Percentiles rank a stretch among this genome's conserved stretches.
Evolutionary conservation across 371 early-diverging fungal species (phyloP).

Genomic region (Mortierella sp.): DNA sequence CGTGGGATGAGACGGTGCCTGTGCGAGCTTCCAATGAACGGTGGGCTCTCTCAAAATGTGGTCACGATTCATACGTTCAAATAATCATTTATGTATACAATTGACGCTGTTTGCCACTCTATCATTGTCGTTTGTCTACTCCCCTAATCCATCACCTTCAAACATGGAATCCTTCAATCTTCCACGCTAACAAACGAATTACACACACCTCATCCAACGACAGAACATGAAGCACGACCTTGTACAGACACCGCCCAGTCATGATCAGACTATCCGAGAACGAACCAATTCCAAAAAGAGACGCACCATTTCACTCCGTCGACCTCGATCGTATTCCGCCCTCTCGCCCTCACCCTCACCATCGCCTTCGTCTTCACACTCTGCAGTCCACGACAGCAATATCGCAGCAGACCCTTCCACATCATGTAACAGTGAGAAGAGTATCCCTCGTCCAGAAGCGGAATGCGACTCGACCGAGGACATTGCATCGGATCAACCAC

Average conservation of each 20-base stretch:
- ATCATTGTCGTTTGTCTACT: too few relatives aligned
- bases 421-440: too few relatives aligned
- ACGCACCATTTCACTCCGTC: constrained; percentile 27
- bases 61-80: too few relatives aligned
- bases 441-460: constrained; percentile 1
- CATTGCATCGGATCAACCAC: not conserved
- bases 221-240: constrained; percentile 40
- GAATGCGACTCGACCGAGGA: not conserved
- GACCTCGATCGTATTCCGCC: constrained; percentile 14
- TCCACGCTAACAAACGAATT: too few relatives aligned
- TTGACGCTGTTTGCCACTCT: too few relatives aligned
- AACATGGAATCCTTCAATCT: not conserved
- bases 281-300: constrained; percentile 15
- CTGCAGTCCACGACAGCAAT: not conserved
- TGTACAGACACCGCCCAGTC: constrained; percentile 4
- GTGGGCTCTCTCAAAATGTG: too few relatives aligned
- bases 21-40: too few relatives aligned
- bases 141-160: too few relatives aligned
- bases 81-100: too few relatives aligned
- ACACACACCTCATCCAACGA: constrained; percentile 16
- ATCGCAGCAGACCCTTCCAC: not conserved
- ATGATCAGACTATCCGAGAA: constrained; percentile 1
- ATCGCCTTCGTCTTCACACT: not conserved
- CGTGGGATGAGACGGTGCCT: too few relatives aligned
- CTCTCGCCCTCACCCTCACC: constrained; percentile 5